Evolutionary conservation across 495 filamentous ascomycete species (phyloP), one percentile per base, ranked within the genome.

Genomic region (Clohesyomyces aquaticus): DNA sequence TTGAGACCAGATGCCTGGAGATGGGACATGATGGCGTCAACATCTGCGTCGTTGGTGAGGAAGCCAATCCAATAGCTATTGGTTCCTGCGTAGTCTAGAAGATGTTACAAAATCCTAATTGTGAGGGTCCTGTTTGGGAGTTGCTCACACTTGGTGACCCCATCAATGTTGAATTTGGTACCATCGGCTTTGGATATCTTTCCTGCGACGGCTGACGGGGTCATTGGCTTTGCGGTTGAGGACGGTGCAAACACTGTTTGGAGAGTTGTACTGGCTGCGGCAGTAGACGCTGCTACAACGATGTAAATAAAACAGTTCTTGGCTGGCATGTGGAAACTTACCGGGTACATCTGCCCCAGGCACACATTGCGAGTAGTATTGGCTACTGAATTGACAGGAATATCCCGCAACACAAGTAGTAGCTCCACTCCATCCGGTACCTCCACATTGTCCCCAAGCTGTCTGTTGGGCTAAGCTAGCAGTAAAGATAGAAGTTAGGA

Each of bases 21-120:
- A 35, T 62, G 46, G 14, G 19, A 25, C 55, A 72, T 62, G 48
- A 63, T 49, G 41, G 28, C 27, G n/a, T 63, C 84, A 10, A 89
- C 82, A 69, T 90, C 86, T n/a, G 71, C 75, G 62, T 83, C 78
- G 71, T 83, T 84, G 19, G 77, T 83, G 22, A 90, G 80, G 77
- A 90, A 90, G 18, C 80, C 77, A 63, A 90, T 82, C 87, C 87
- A 92, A 79, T 91, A 91, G 47, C 82, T 76, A 74, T 92, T 91
- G 3, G 85, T 87, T 16, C 88, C 88, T 2, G 86, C 83, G 70
- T 80, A 88, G 74, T 87, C 67, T 38, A 23, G 23, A 47, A 62
- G 21, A n/a, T n/a, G n/a, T n/a, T n/a, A n/a, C n/a, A n/a, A n/a
- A n/a, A n/a, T n/a, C n/a, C n/a, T n/a, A n/a, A n/a, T n/a, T n/a